These are phyloP conservation scores for Wickerhamiella qilinensis DNA, from an alignment of 805 yeast species.

Conservation along the genomic window DNA sequence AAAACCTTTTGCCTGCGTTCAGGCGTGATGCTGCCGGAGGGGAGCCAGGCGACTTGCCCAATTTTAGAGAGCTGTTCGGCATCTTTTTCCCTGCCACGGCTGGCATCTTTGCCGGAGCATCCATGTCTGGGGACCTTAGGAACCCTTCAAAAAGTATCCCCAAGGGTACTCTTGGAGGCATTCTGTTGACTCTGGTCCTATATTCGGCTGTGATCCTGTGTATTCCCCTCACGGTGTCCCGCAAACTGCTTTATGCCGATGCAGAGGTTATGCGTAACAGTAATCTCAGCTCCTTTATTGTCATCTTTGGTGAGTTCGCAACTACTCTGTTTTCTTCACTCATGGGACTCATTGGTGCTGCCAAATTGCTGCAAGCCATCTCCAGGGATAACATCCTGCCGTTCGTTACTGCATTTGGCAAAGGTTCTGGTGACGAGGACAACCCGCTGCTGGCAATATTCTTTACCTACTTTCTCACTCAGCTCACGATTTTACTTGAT, in stretches of 20 bases:
- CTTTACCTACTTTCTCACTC: conserved; percentile 70
- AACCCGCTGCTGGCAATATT: conserved; percentile 47
- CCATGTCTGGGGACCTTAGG: conserved; percentile 88
- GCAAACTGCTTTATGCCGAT: conserved; percentile 60
- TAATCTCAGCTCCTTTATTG: conserved; percentile 47
- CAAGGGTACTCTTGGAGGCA: conserved; percentile 79
- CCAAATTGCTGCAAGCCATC: conserved; percentile 78
- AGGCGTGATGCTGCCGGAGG: conserved; percentile 92
- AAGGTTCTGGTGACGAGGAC: conserved; percentile 33
- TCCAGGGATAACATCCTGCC: conserved; percentile 84
- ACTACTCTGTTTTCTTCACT: conserved; percentile 85
- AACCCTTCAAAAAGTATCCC: conserved; percentile 86
- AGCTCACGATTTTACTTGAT: conserved; percentile 72
- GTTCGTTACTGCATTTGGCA: conserved; percentile 45
- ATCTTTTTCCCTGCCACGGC: conserved; percentile 97
- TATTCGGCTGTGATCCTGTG: conserved; percentile 70
- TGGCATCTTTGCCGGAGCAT: conserved; percentile 96
- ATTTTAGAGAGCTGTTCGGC: conserved; percentile 76
- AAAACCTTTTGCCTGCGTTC: conserved; percentile 62
- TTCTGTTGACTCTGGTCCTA: conserved; percentile 56
- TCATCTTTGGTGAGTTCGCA: conserved; percentile 78
- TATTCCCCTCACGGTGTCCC: conserved; percentile 65
- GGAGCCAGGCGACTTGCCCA: conserved; percentile 42
- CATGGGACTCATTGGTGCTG: conserved; percentile 93
- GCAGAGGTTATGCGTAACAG: conserved; percentile 76